Base-by-base conservation (phyloP, 805 yeast species). In the Teunomyces pallodes region DNA sequence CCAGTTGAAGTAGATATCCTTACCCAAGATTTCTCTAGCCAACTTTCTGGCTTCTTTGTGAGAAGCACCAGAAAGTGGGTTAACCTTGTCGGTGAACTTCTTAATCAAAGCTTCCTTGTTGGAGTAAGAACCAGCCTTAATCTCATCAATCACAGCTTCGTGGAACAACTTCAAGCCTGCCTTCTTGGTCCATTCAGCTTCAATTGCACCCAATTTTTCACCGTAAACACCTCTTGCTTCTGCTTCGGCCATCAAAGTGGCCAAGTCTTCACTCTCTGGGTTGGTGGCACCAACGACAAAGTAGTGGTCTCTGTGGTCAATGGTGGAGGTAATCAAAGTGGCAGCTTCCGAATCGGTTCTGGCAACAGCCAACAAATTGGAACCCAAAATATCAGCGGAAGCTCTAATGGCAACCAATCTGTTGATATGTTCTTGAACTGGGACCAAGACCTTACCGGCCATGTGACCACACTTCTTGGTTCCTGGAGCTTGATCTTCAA, bases 331-430 rank as follows among this genome's bases (percentile, higher is more conserved):
- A 65, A 92, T 77, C 65, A 92, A 80, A 46, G 97, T 92, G 42
- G 97, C 98, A 56, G 97, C 97, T 76, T 92, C 98, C 47, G 97
- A 89, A 70, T 92, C 98, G 33, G 97, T 90, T 76, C 98, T 84
- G 45, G 97, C 97, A 61, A 92, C 95, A 55, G 85, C 81, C 54
- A 92, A 73, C 64, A 92, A 79, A 64, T 90, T 90, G 39, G 90
- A 81, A 45, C 96, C 94, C 73, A 89, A 83, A 53, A 91, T 87
- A 72, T 92, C 98, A 43, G 97, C 97, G 62, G 95, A 83, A 53
- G 96, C 90, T 72, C 98, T 86, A 62, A 92, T 88, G 43, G 97
- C 95, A 55, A 90, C 85, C 67, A 92, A 79, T 69, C 98, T 83
- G 76, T 89, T 90, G 72, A 92, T 88, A 74, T 92, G 98, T 76